These are phyloP conservation scores for Solanum infundibuliforme DNA, from an alignment of 257 asterid species.

Conservation along the genomic window DNA sequence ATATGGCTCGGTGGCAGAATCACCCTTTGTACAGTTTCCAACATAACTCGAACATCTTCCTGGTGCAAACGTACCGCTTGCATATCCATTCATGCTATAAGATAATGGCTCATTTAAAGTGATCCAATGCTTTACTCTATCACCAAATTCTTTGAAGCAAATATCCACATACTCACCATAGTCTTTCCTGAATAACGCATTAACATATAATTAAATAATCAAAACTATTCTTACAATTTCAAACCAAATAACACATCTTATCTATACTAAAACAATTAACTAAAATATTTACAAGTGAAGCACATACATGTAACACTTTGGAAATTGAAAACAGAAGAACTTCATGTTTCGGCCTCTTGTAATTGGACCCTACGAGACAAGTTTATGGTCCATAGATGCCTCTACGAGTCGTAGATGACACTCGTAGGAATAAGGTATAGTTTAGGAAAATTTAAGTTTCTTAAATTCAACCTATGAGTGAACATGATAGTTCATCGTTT, in stretches of 20 bases:
- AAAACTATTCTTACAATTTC: background rate
- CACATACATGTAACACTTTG: background rate
- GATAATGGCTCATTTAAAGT: slow-evolving; percentile 20
- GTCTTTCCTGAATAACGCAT: slow-evolving; percentile 1
- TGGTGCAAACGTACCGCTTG: slow-evolving; percentile 15
- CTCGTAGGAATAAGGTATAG: background rate
- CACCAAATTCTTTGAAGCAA: slow-evolving; percentile 26
- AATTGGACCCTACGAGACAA: background rate
- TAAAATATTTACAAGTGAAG: background rate
- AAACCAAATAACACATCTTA: background rate
- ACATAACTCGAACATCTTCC: slow-evolving; percentile 5
- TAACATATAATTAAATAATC: background rate
- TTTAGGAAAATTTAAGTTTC: background rate
- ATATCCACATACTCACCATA: slow-evolving; percentile 11
- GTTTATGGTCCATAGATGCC: background rate
- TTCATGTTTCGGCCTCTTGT: background rate
- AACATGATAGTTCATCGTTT: background rate
- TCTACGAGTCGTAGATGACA: background rate
- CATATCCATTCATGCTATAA: slow-evolving; percentile 4
- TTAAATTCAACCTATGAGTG: background rate
- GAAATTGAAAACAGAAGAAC: background rate
- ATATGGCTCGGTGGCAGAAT: slow-evolving; percentile 27
- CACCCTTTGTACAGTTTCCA: slow-evolving; percentile 5
- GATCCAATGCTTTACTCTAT: slow-evolving; percentile 23
- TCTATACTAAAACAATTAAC: background rate